A percentile compares a stretch with the other conserved stretches of the same genome.
Evolutionary conservation across 2,329 filamentous ascomycete genomes (phyloP).

Genomic region (Teratosphaeria epicoccoides): DNA sequence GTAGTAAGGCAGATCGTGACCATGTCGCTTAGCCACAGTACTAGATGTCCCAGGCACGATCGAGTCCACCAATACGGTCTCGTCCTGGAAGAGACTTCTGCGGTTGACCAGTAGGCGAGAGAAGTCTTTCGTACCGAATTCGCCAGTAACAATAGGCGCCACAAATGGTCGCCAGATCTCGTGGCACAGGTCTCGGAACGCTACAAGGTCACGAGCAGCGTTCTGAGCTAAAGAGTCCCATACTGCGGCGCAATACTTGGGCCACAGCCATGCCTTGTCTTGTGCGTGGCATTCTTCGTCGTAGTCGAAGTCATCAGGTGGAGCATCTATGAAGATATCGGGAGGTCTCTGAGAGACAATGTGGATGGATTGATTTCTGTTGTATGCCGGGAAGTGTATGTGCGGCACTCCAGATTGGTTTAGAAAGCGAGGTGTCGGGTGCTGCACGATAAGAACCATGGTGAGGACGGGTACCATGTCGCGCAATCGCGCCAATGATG

Average conservation of each 20-base stretch:
- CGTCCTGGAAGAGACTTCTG: conserved; percentile 60
- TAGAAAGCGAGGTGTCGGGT: conserved; percentile 58
- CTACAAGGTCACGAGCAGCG: conserved; percentile 66
- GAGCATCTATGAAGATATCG: conserved; percentile 34
- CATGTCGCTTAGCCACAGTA: conserved; percentile 12
- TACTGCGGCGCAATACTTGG: conserved; percentile 69
- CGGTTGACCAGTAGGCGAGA: conserved; percentile 67
- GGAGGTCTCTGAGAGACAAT: conserved; percentile 56
- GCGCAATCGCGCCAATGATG: conserved; percentile 69
- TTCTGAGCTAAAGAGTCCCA: conserved; percentile 79
- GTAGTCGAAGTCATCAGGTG: conserved; percentile 33
- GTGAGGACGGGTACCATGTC: conserved; percentile 76
- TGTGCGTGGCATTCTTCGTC: conserved; percentile 38
- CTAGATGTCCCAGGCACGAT: conserved; percentile 33
- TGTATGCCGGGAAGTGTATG: conserved; percentile 75
- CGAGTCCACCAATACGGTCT: conserved; percentile 56
- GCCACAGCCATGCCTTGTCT: conserved; percentile 62
- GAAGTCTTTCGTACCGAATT: conserved; percentile 68
- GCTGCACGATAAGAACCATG: conserved; percentile 64
- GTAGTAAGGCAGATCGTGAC: conserved; percentile 53
- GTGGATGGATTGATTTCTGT: conserved; percentile 63
- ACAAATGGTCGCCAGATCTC: conserved; percentile 81
- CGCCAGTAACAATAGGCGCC: conserved; percentile 63
- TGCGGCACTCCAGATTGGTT: conserved; percentile 62
- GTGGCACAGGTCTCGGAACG: conserved; percentile 58